A percentile compares a stretch with the other conserved stretches of the same genome.
phyloP scores from a whole-genome alignment of 495 filamentous ascomycete species.

The Ascobolus immersus region DNA sequence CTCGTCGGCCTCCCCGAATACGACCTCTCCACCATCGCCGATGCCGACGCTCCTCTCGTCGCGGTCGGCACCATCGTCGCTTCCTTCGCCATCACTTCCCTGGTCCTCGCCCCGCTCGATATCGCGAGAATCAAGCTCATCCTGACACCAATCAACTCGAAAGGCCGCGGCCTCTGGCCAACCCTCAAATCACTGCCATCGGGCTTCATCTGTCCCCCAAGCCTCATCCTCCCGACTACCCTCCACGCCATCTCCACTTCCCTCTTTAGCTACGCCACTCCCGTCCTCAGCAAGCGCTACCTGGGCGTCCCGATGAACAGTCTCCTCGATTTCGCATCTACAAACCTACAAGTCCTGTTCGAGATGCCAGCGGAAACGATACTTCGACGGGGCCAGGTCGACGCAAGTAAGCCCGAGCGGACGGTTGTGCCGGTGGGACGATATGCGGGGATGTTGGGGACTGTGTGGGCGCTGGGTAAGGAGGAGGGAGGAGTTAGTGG shows the following conservation, averaged over 20 bases:
- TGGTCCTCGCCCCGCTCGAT: slow-evolving; percentile 66
- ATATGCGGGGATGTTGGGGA: slow-evolving; percentile 59
- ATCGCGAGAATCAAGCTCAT: slow-evolving; percentile 79
- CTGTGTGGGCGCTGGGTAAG: slow-evolving; percentile 59
- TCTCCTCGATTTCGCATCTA: slow-evolving; percentile 48
- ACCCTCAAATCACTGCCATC: slow-evolving; percentile 52
- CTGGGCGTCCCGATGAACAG: slow-evolving; percentile 56
- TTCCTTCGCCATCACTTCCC: slow-evolving; percentile 50
- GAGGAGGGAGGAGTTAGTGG: slow-evolving; percentile 55
- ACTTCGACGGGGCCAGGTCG: slow-evolving; percentile 61
- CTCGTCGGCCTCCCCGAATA: no score
- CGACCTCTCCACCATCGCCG: no score
- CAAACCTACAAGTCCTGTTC: slow-evolving; percentile 55
- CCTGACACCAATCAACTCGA: slow-evolving; percentile 47
- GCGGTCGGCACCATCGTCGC: slow-evolving; percentile 59
- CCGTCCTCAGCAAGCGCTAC: slow-evolving; percentile 52
- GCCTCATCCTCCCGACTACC: slow-evolving; percentile 55
- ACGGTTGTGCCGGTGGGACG: slow-evolving; percentile 48
- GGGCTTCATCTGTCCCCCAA: slow-evolving; percentile 40
- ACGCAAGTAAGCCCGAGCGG: slow-evolving; percentile 27
- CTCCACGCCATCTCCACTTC: slow-evolving; percentile 68
- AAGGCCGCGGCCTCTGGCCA: slow-evolving; percentile 45
- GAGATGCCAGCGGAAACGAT: slow-evolving; percentile 80
- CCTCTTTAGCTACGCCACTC: slow-evolving; percentile 50
- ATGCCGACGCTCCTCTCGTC: no score